Conservation (phyloP, 495 filamentous ascomycete species). For the Daldinia bambusicola region DNA sequence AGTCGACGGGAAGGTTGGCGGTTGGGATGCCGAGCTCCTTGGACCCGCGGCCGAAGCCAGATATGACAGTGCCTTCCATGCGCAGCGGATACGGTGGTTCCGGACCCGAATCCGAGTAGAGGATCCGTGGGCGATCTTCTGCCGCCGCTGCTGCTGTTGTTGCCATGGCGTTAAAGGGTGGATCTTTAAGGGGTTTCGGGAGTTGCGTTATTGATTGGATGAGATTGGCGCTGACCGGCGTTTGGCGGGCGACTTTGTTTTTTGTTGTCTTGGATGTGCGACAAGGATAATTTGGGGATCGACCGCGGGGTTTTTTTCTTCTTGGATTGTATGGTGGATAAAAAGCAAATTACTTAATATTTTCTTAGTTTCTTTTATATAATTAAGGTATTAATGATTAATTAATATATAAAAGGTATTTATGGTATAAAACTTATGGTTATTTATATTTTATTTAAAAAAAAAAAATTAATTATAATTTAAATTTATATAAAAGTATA, state of each 20-base stretch:
- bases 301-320: constrained; percentile 23
- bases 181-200: constrained; percentile 16
- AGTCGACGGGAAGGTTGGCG: constrained; percentile 90
- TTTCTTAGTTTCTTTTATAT: background rate
- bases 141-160: constrained; percentile 12
- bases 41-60: constrained; percentile 92
- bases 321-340: background rate
- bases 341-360: background rate
- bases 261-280: background rate
- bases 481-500: too few relatives aligned
- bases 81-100: constrained; percentile 80
- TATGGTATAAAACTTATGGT: background rate
- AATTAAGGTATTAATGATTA: background rate
- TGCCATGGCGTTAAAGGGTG: constrained; percentile 19
- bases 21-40: constrained; percentile 97
- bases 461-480: too few relatives aligned
- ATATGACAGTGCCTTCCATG: constrained; percentile 84
- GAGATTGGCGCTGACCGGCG: background rate
- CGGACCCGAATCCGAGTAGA: constrained; percentile 77
- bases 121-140: constrained; percentile 65
- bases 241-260: background rate
- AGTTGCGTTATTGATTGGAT: constrained; percentile 1
- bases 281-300: background rate
- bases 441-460: background rate
- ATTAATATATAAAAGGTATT: background rate